Percentiles rank a stretch among this genome's conserved stretches.
phyloP scores from a whole-genome alignment of 495 filamentous ascomycete genomes.

The Aspergillus sclerotioniger region DNA sequence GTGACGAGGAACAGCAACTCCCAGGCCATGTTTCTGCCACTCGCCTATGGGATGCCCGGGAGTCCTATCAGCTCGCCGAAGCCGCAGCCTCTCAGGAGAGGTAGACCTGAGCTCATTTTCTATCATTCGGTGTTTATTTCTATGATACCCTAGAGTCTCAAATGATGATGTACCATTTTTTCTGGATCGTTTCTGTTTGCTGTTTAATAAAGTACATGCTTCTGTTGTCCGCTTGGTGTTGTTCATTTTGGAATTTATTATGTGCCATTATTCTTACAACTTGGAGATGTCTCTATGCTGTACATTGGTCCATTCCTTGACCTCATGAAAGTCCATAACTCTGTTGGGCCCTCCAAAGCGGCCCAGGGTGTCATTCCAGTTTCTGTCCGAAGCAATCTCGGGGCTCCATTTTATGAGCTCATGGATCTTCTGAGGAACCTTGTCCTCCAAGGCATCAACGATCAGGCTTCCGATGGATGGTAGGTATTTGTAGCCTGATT shows the following conservation, averaged over 20 bases:
- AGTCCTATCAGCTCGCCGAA: conserved; percentile 29
- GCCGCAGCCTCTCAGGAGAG: conserved; percentile 9
- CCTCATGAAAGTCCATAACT: conserved; percentile 49
- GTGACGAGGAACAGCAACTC: conserved; percentile 49
- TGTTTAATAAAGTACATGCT: not conserved
- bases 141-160: conserved; percentile 17
- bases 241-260: not conserved
- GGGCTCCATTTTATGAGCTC: conserved; percentile 52
- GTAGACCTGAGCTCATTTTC: not conserved
- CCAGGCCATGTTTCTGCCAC: conserved; percentile 12
- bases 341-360: conserved; percentile 43
- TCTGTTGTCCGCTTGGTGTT: not conserved
- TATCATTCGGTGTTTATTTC: not conserved
- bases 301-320: conserved; percentile 38
- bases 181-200: not conserved
- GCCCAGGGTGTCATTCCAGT: conserved; percentile 50
- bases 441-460: conserved; percentile 45
- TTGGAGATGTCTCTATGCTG: conserved; percentile 18
- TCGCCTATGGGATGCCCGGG: conserved; percentile 14
- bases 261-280: conserved; percentile 7
- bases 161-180: not conserved
- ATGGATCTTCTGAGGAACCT: conserved; percentile 34
- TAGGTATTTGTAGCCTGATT: conserved; percentile 16
- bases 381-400: conserved; percentile 41
- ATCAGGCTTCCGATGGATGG: conserved; percentile 49